Evolutionary conservation across 345 rosid species (phyloP).

Genomic region (Laguncularia racemosa): DNA sequence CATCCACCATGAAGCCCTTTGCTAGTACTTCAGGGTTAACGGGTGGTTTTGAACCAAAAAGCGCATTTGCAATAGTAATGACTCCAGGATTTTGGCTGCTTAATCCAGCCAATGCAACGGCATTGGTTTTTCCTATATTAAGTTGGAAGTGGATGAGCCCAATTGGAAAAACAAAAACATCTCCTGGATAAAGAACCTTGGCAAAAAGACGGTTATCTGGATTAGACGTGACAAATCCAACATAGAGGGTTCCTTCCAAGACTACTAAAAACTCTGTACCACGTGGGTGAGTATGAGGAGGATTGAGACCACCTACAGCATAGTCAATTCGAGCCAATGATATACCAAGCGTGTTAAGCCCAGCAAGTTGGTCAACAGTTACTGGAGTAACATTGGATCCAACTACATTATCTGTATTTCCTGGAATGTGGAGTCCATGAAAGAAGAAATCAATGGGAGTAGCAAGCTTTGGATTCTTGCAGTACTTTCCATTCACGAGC

Average conservation of each 20-base stretch:
- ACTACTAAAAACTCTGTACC: constrained; percentile 9
- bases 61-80: constrained; percentile 8
- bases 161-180: constrained; percentile 16
- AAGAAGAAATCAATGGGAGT: constrained; percentile 10
- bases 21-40: constrained; percentile 8
- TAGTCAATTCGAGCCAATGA: constrained; percentile 11
- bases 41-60: constrained; percentile 11
- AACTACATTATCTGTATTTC: constrained; percentile 9
- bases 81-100: constrained; percentile 17
- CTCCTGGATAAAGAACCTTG: constrained; percentile 14
- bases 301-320: constrained; percentile 10
- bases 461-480: constrained; percentile 12
- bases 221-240: constrained; percentile 17
- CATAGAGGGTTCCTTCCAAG: constrained; percentile 11
- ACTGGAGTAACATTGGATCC: constrained; percentile 12
- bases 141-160: constrained; percentile 20
- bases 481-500: constrained; percentile 16
- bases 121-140: constrained; percentile 14
- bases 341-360: constrained; percentile 17
- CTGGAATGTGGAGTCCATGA: constrained; percentile 1
- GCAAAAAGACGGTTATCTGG: constrained; percentile 16
- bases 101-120: constrained; percentile 13
- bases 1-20: constrained; percentile 14
- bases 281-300: constrained; percentile 18
- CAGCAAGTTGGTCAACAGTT: constrained; percentile 3